A percentile compares a stretch with the other conserved stretches of the same genome.
These are phyloP conservation scores for Aspergillus sclerotioniger DNA, from an alignment of 495 filamentous ascomycete species.

Conservation along the genomic window DNA sequence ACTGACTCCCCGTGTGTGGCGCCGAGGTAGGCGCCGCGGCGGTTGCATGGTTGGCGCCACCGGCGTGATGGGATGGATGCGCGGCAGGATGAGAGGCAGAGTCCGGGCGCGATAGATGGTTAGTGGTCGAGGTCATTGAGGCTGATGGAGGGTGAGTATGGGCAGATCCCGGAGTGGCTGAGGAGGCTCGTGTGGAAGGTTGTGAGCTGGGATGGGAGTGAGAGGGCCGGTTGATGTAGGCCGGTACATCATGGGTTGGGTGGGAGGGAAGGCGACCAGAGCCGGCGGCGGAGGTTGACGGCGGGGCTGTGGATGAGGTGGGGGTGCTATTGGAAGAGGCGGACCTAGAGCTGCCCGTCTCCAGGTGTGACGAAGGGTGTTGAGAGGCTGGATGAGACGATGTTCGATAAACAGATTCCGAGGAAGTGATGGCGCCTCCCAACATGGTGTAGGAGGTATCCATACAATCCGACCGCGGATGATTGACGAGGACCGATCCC, in stretches of 20 bases:
- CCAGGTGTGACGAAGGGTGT: constrained; percentile 25
- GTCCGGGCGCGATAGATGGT: constrained; percentile 25
- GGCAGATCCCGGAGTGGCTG: constrained; percentile 27
- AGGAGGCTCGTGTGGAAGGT: constrained; percentile 26
- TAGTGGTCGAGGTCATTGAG: constrained; percentile 33
- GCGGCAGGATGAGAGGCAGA: constrained; percentile 20
- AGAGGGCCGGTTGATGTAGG: constrained; percentile 37
- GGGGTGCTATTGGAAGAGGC: constrained; percentile 39
- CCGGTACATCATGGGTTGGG: constrained; percentile 38
- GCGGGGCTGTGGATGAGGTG: constrained; percentile 42
- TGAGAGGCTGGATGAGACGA: constrained; percentile 19
- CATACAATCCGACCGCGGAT: constrained; percentile 45
- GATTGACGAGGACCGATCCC: constrained; percentile 47
- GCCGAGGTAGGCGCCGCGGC: constrained; percentile 9
- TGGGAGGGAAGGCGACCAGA: constrained; percentile 37
- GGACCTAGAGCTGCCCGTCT: constrained; percentile 34
- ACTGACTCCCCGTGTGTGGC: constrained; percentile 22
- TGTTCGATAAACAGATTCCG: constrained; percentile 40
- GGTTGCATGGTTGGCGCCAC: constrained; percentile 14
- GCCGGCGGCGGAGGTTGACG: constrained; percentile 33
- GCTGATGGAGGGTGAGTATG: constrained; percentile 21
- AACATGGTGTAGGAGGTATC: constrained; percentile 50
- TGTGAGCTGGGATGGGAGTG: constrained; percentile 29
- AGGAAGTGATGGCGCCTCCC: constrained; percentile 42
- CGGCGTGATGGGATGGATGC: constrained; percentile 18